Evolutionary conservation across 148 eudicot genomes (phyloP), one percentile per base, ranked within the genome.

Genomic region (Cornus kousa): DNA sequence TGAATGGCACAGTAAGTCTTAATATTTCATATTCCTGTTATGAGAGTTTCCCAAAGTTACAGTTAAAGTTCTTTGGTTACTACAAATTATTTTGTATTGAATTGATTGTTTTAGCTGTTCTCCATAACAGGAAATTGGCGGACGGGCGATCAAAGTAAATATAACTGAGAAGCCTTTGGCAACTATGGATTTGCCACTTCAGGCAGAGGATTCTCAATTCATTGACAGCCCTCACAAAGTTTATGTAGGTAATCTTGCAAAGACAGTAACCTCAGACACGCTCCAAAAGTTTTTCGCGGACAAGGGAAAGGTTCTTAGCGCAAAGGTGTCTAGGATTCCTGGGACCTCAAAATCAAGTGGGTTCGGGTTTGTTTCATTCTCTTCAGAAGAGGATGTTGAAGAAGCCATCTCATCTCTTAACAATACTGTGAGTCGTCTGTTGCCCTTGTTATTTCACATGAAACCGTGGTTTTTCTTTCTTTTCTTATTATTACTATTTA

Each of bases 261-360:
- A 90, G 89, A 88, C 92, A 14, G 97, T 95, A 62, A 95, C 99
- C 19, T 81, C 91, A 33, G 93, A 91, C 33, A 71, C 77, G 37
- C 87, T 95, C 40, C 59, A 91, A 87, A 77, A 82, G 60, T 90
- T 93, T 72, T 95, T 95, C 77, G 84, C 97, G 8, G 94, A 83
- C 68, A 95, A 90, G 85, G 99, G 95, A n/a, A 86, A 89, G 67
- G 99, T 88, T 84, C 86, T 93, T 14, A 84, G 97, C 79, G 99
- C 93, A 72, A 95, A 89, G 85, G 90, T 93, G 72, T 88, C 92
- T 40, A 89, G 97, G 77, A 88, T 89, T 59, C 99, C 97, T 3
- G 99, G 97, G 72, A 93, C 97, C 70, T 91, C 97, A 23, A 93
- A 95, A 85, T 90, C 99, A 31, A 89, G 85, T 75, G 93, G 97